Percentiles rank a stretch among this genome's conserved stretches.
These are phyloP conservation scores for Diaporthe sp. DNA, from an alignment of 2,329 filamentous ascomycete species.

Conservation along the genomic window DNA sequence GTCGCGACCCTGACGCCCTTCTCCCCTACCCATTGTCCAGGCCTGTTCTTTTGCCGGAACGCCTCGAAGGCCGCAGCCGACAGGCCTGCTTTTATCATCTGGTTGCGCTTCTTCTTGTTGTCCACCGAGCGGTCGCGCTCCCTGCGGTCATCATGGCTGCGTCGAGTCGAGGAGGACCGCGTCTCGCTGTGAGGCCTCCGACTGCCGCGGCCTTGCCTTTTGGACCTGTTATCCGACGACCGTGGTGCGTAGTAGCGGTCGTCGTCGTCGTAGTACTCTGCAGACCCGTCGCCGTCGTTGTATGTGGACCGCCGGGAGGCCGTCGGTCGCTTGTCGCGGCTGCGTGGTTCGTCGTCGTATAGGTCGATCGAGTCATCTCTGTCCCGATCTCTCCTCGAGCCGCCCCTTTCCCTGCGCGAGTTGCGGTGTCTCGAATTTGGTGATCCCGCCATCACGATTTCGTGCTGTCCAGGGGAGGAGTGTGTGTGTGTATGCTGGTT, in stretches of 20 bases:
- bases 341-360: constrained; percentile 15
- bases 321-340: constrained; percentile 12
- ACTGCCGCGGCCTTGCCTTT: background rate
- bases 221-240: constrained; percentile 13
- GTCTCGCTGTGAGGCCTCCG: constrained; percentile 30
- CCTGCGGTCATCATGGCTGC: background rate
- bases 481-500: background rate
- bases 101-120: constrained; percentile 35
- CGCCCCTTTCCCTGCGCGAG: constrained; percentile 16
- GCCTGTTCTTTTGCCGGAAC: constrained; percentile 42
- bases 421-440: constrained; percentile 3
- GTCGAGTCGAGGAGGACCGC: background rate
- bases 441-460: constrained; percentile 9
- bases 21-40: constrained; percentile 38
- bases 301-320: constrained; percentile 21
- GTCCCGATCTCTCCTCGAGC: constrained; percentile 21
- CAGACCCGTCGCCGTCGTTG: constrained; percentile 31
- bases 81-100: constrained; percentile 44
- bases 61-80: constrained; percentile 44
- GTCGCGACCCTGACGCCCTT: constrained; percentile 43
- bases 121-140: constrained; percentile 20
- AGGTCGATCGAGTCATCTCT: constrained; percentile 24
- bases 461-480: background rate
- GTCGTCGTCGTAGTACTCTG: constrained; percentile 32
- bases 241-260: constrained; percentile 17